These are phyloP conservation scores for Podospora australis DNA, from an alignment of 495 filamentous ascomycete species.

Conservation along the genomic window DNA sequence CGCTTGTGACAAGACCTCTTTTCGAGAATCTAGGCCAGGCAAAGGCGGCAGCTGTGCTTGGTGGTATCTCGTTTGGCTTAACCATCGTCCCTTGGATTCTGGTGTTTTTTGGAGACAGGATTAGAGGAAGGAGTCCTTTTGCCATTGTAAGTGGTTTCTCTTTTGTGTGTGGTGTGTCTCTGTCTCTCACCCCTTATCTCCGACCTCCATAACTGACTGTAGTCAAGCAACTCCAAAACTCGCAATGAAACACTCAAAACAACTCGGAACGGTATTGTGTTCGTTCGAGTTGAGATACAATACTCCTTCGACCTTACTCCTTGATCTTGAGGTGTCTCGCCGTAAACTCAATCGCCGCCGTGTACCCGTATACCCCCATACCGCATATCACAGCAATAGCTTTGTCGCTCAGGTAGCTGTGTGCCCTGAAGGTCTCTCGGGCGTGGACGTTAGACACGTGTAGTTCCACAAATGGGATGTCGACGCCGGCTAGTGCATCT, in stretches of 20 bases:
- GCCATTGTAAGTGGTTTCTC: constrained; percentile 45
- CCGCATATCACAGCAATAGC: constrained; percentile 62
- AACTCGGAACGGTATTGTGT: no score
- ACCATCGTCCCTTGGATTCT: constrained; percentile 83
- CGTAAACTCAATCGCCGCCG: constrained; percentile 59
- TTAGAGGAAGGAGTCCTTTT: constrained; percentile 73
- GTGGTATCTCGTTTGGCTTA: constrained; percentile 62
- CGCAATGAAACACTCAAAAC: no score
- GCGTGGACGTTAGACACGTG: constrained; percentile 66
- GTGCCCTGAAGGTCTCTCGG: constrained; percentile 55
- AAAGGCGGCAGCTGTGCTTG: constrained; percentile 69
- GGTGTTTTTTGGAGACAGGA: constrained; percentile 70
- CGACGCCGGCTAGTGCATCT: constrained; percentile 58
- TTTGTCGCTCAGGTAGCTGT: constrained; percentile 66
- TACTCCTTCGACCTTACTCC: no score
- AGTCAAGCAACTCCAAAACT: no score
- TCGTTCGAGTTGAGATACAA: no score
- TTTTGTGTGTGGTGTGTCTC: no score
- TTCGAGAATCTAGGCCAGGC: constrained; percentile 66
- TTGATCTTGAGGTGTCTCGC: constrained; percentile 40
- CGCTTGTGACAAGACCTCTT: constrained; percentile 65
- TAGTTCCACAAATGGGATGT: constrained; percentile 63
- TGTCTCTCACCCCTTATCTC: no score
- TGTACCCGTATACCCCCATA: constrained; percentile 62
- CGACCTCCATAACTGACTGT: no score